Evolutionary conservation across 2,329 filamentous ascomycete species (phyloP), one percentile per base, ranked within the genome.

Genomic region (Zymoseptoria pseudotritici): DNA sequence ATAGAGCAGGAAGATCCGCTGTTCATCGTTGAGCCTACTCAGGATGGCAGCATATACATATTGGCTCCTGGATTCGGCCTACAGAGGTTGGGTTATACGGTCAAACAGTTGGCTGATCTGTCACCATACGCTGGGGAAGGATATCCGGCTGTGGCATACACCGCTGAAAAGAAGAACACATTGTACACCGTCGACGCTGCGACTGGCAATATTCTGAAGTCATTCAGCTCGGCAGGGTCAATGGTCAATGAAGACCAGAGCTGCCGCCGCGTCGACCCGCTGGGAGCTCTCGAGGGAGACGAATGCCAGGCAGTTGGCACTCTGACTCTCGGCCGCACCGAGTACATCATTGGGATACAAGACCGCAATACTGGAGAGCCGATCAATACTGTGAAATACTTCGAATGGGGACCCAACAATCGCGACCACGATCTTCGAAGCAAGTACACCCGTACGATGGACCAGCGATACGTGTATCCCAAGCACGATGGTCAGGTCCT

Each of bases 381-480:
- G 7, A 88, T 99, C 63, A 96, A 91, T 69, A 96, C 90, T 0
- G 84, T 99, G 66, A 92, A 86, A 65, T 99, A 95, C 71, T 89
- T 91, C 10, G 94, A 99, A 73, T 99, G 94, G 94, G 87, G 86
- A 0, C 90, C 92, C 13, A 99, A 99, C 74, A 95, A 88, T 61
- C 89, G 87, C 62, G 93, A 99, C 74, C 84, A 84, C 64, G 94
- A 99, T 72, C 84, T 99, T 6, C 86, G 91, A 68, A 84, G 84
- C 55, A 91, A 97, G 71, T 94, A 97, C 70, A 77, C 80, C 10
- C 55, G 54, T n/a, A 91, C 91, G 0, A 87, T 92, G 71, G 92
- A 97, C 72, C 86, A 89, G 66, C 89, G 88, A 62, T 97, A 97
- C 75, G 87, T 97, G 55, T 93, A 93, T 66, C 90, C 88, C 65